Percentiles rank a stretch among this genome's conserved stretches.
These are phyloP conservation scores for Cymodocea nodosa DNA, from an alignment of 116 monocot genomes.

Conservation along the genomic window DNA sequence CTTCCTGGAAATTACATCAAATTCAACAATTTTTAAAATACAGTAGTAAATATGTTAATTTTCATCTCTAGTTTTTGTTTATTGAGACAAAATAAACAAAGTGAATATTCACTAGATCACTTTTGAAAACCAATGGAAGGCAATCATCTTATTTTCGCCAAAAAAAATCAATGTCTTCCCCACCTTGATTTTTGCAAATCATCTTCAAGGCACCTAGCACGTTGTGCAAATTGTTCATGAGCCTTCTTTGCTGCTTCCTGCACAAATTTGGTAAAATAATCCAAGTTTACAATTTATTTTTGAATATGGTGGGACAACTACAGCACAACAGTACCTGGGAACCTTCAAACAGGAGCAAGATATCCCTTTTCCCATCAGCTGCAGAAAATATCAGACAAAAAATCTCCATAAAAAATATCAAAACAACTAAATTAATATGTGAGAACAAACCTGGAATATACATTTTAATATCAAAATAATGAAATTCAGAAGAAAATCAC, in stretches of 20 bases:
- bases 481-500: background rate
- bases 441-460: background rate
- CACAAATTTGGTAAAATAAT: background rate
- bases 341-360: slow-evolving; percentile 47
- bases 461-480: background rate
- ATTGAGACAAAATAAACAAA: too few relatives aligned
- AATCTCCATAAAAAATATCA: background rate
- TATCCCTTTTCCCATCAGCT: slow-evolving; percentile 37
- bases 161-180: background rate
- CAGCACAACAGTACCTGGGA: slow-evolving; percentile 41
- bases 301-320: background rate
- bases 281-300: background rate
- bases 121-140: too few relatives aligned
- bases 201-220: slow-evolving; percentile 50
- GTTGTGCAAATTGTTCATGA: slow-evolving; percentile 48
- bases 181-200: slow-evolving; percentile 58
- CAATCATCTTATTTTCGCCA: background rate
- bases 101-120: too few relatives aligned
- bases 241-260: slow-evolving; percentile 61
- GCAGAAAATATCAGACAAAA: background rate
- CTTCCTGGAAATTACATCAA: too few relatives aligned
- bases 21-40: too few relatives aligned
- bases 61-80: too few relatives aligned
- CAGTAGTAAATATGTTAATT: too few relatives aligned
- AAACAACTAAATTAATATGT: background rate